Conservation (phyloP, 176 grass and related monocot genomes). For the Rhipidocladum racemiflorum region DNA sequence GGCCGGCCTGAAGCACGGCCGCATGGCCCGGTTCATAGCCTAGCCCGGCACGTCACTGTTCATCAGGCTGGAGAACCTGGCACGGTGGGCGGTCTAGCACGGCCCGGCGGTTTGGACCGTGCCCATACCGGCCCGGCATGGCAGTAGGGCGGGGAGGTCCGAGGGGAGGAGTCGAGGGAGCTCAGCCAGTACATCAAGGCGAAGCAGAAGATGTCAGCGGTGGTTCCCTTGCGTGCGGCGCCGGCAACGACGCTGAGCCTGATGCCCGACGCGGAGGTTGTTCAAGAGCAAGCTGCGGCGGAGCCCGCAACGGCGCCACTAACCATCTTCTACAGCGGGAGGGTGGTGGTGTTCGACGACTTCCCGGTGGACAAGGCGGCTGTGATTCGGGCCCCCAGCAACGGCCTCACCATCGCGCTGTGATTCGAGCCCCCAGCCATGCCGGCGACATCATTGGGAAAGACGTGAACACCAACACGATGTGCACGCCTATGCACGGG, state of each 20-base stretch:
- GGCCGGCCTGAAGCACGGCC: no score
- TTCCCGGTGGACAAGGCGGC: constrained; percentile 70
- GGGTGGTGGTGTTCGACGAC: constrained; percentile 62
- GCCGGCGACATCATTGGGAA: constrained; percentile 42
- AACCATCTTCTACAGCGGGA: constrained; percentile 80
- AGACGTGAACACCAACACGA: constrained; percentile 50
- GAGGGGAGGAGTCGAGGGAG: no score
- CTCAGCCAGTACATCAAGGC: constrained; percentile 88
- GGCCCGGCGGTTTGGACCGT: no score
- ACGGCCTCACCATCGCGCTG: no score
- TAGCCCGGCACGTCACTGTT: no score
- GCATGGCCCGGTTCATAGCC: no score
- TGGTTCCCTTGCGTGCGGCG: not conserved
- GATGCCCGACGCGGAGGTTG: constrained; percentile 64
- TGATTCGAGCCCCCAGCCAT: constrained; percentile 18
- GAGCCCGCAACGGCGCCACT: constrained; percentile 37
- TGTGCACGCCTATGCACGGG: constrained; percentile 62
- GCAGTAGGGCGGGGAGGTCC: no score
- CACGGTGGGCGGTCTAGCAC: no score
- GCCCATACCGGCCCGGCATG: no score
- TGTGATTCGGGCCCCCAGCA: no score
- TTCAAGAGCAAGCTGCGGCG: not conserved
- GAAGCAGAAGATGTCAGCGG: constrained; percentile 42
- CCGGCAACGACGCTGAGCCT: constrained; percentile 50
- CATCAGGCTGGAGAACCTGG: no score